These are phyloP conservation scores for Anisodus tanguticus DNA, from an alignment of 257 asterid genomes.

Conservation along the genomic window DNA sequence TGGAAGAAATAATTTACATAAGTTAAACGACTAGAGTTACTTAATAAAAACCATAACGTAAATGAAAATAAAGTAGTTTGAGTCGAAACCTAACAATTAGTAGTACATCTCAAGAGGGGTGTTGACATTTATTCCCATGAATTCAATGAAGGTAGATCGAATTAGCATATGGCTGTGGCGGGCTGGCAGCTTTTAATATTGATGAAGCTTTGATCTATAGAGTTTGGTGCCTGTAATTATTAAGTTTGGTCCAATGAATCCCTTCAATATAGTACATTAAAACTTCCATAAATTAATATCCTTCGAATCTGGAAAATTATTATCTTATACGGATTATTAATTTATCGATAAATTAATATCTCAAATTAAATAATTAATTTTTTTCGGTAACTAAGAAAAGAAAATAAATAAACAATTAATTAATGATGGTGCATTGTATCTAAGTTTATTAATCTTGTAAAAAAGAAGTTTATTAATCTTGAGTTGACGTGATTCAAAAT, in stretches of 20 bases:
- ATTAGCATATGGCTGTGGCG: neutral
- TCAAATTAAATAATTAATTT: no score
- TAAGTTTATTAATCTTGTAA: no score
- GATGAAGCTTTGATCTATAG: neutral
- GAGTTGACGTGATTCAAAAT: no score
- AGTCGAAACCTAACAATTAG: neutral
- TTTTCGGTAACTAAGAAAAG: no score
- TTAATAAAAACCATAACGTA: no score
- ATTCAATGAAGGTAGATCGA: neutral
- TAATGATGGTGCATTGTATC: no score
- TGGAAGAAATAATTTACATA: neutral
- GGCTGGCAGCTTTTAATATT: neutral
- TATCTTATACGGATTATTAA: no score
- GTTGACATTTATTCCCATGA: neutral
- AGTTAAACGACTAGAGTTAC: neutral
- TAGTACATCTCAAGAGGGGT: neutral
- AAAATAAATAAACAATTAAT: no score
- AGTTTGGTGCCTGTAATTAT: conserved; percentile 23
- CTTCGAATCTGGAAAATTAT: no score
- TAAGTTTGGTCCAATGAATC: conserved; percentile 9
- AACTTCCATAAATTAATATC: no score
- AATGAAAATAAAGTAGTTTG: neutral
- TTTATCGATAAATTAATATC: no score
- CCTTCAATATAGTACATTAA: neutral
- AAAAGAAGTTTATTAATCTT: no score